Evolutionary conservation across 2,329 filamentous ascomycete species (phyloP).

Genomic region (Botrytis squamosa): DNA sequence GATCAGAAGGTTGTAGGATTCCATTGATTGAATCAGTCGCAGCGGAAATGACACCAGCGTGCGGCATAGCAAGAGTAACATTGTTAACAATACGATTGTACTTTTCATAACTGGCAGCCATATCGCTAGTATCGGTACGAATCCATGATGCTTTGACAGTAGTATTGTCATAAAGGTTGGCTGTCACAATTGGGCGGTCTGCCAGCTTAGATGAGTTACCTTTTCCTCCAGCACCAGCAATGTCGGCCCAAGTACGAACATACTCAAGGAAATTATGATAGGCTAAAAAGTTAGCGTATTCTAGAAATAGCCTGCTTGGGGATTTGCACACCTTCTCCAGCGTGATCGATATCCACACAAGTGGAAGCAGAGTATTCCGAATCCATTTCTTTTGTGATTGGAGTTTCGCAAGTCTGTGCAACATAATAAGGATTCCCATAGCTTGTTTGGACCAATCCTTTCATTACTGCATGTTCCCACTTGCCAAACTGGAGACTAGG

Average conservation of each 20-base stretch:
- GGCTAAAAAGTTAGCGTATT: constrained; percentile 36
- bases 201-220: constrained; percentile 44
- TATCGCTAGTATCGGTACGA: constrained; percentile 52
- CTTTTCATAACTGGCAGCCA: constrained; percentile 49
- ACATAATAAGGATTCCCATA: constrained; percentile 65
- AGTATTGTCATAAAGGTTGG: constrained; percentile 69
- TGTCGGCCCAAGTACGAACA: constrained; percentile 53
- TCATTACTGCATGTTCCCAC: constrained; percentile 50
- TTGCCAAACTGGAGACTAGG: constrained; percentile 65
- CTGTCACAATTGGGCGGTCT: constrained; percentile 58
- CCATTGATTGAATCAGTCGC: constrained; percentile 59
- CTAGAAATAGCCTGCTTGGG: no score
- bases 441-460: constrained; percentile 56
- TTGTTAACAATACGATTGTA: constrained; percentile 67
- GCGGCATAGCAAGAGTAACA: constrained; percentile 74
- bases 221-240: constrained; percentile 45
- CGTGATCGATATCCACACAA: constrained; percentile 68
- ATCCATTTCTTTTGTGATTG: constrained; percentile 50
- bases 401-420: constrained; percentile 56
- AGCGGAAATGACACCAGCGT: constrained; percentile 64
- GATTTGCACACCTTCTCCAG: constrained; percentile 53
- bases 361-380: constrained; percentile 46
- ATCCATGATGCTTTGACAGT: constrained; percentile 71
- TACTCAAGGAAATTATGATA: constrained; percentile 70
- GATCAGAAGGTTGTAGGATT: constrained; percentile 67